Base-by-base conservation (phyloP, 2,329 filamentous ascomycete genomes). In the Ceratocystis papillata region DNA sequence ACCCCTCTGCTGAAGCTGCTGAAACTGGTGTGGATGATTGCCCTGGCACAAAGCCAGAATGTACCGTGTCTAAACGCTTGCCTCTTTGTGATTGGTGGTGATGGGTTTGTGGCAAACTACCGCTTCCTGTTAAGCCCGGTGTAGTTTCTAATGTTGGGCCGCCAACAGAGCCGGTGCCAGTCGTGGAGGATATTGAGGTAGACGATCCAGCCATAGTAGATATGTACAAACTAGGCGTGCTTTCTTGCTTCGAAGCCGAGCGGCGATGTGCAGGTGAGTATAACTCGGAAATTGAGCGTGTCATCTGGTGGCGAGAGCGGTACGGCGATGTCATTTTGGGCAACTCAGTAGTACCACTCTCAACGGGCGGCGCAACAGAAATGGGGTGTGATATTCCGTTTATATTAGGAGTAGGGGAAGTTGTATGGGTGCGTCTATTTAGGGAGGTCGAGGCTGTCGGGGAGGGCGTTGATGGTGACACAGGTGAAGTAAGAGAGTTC, bases 211-310 rank as follows among this genome's bases (percentile, higher is more conserved):
- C 44, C n/a, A 44, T 28, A 17, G 64, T 20, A 25, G 37, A 50
- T 22, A 28, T 65, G 50, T 30, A 37, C 30, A 57, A 17, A 22
- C 63, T 65, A 5, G 62, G 22, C 22, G 44, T 77, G 67, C 77
- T 74, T 25, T 68, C 63, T 22, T 61, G 67, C n/a, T 33, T n/a
- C 7, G 60, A 65, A 5, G 64, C 41, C 15, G 67, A 45, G 17
- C 64, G 65, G 7, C 55, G 67, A 30, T 64, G 64, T 22, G 53
- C 63, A 41, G 81, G 79, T 45, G 79, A 77, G 28, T 80, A 76
- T 63, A 83, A 70, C 69, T 84, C 82, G 57, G 79, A 79, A 67
- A 84, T 78, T 60, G 83, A 85, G 44, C 81, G 79, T 68, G 78
- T 80, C 68, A 83, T 76, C 70, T 82, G 80, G 70, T 83, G 82